Percentiles rank a stretch among this genome's conserved stretches.
These are phyloP conservation scores for Plantago rigida DNA, from an alignment of 305 asterid species.

Conservation along the genomic window DNA sequence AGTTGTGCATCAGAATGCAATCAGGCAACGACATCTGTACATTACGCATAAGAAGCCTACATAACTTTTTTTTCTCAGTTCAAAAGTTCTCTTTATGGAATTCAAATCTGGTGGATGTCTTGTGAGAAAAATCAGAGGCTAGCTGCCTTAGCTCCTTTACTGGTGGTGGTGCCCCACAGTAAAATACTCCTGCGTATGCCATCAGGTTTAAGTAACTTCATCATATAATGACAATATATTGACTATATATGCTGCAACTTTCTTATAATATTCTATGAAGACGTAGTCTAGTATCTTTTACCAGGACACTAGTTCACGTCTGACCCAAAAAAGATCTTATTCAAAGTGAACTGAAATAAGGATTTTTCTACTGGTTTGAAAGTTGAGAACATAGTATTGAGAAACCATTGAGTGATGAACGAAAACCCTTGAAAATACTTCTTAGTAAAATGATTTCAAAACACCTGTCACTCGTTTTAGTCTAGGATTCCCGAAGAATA, in stretches of 20 bases:
- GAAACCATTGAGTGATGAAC: neutral
- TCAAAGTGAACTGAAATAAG: neutral
- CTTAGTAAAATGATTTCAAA: neutral
- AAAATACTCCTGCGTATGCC: constrained; percentile 59
- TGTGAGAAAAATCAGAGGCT: constrained; percentile 71
- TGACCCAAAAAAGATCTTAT: neutral
- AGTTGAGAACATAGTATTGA: too few species aligned
- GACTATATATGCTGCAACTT: neutral
- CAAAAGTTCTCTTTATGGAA: constrained; percentile 79
- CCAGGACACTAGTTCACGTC: neutral
- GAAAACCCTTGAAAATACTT: neutral
- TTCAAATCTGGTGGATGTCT: constrained; percentile 62
- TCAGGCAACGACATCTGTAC: constrained; percentile 11
- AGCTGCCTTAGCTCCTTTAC: constrained; percentile 64
- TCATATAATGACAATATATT: neutral
- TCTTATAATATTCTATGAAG: too few species aligned
- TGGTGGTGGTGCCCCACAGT: constrained; percentile 80
- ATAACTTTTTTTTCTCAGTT: constrained; percentile 20
- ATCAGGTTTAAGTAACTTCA: neutral
- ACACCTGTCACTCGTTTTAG: neutral
- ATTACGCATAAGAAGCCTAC: neutral
- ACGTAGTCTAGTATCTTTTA: neutral
- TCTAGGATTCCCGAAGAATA: too few species aligned
- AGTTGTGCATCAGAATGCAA: constrained; percentile 21
- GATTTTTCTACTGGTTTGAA: neutral